Evolutionary conservation across 352 stramenopile species (phyloP).

Genomic region (Pythium brachiatum): DNA sequence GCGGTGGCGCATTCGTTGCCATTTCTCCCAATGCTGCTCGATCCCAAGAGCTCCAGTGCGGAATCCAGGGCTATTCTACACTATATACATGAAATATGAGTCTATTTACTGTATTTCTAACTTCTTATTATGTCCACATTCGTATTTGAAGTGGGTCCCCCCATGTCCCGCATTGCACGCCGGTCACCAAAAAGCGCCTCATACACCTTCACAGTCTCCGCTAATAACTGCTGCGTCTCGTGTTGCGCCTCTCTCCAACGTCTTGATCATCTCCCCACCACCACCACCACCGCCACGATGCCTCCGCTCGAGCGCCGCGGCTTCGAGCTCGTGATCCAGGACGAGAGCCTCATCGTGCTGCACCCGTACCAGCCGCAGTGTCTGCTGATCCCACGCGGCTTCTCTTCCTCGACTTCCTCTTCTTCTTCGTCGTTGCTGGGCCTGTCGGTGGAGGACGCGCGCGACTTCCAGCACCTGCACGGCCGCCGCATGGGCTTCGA

Average conservation of each 20-base stretch:
- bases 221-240: too few relatives aligned
- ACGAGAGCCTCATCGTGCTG: constrained; percentile 63
- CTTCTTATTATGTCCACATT: too few relatives aligned
- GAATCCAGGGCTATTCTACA: too few relatives aligned
- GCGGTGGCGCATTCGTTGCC: neutral
- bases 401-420: constrained; percentile 25
- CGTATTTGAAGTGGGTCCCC: too few relatives aligned
- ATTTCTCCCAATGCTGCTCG: neutral
- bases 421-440: too few relatives aligned
- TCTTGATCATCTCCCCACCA: too few relatives aligned
- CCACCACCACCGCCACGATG: neutral
- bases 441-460: constrained; percentile 57
- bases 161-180: too few relatives aligned
- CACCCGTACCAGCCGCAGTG: constrained; percentile 45
- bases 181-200: too few relatives aligned
- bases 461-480: constrained; percentile 62
- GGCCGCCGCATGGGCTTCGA: constrained; percentile 74
- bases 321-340: constrained; percentile 71
- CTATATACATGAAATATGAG: too few relatives aligned
- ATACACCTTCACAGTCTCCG: neutral
- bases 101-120: too few relatives aligned
- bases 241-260: too few relatives aligned
- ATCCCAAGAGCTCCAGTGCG: too few relatives aligned
- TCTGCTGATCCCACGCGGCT: constrained; percentile 46
- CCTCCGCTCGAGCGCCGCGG: constrained; percentile 18